phyloP scores from a whole-genome alignment of 805 yeast genomes.

The Cyberlindnera maclurae region DNA sequence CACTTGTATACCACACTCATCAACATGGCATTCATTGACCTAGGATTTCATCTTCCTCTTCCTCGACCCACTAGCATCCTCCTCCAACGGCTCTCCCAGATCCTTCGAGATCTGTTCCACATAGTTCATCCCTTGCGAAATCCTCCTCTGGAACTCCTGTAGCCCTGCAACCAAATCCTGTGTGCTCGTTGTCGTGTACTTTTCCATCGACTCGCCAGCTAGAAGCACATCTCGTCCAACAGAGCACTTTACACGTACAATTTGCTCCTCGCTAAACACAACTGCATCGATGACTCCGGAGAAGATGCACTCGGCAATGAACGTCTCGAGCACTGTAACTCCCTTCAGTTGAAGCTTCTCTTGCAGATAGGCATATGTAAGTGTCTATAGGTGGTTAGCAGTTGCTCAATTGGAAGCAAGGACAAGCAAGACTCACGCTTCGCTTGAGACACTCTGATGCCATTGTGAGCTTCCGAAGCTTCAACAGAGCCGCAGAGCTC shows the following conservation, averaged over 20 bases:
- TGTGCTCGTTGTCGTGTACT: constrained; percentile 5
- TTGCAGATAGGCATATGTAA: constrained; percentile 13
- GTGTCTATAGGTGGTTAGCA: constrained; percentile 2
- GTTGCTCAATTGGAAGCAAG: neutral
- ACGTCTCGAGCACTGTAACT: neutral
- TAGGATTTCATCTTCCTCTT: constrained; percentile 1
- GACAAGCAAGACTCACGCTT: constrained; percentile 7
- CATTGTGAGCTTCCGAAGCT: constrained; percentile 18
- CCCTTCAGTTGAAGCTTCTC: constrained; percentile 2
- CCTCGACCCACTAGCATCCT: neutral
- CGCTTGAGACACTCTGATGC: constrained; percentile 14
- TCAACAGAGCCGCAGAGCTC: constrained; percentile 9
- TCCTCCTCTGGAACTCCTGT: constrained; percentile 9
- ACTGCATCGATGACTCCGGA: constrained; percentile 15
- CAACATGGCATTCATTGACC: too few relatives aligned
- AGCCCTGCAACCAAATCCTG: constrained; percentile 10
- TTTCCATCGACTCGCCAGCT: constrained; percentile 5
- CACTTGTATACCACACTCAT: too few relatives aligned
- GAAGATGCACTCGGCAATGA: constrained; percentile 14
- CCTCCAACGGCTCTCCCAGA: neutral
- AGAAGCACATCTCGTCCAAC: constrained; percentile 21
- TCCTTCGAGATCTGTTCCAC: neutral
- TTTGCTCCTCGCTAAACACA: constrained; percentile 13
- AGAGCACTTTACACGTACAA: constrained; percentile 14
- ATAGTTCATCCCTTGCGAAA: constrained; percentile 7